Evolutionary conservation across 2,329 filamentous ascomycete species (phyloP).

Genomic region (Magnaporthiopsis rhizophila): DNA sequence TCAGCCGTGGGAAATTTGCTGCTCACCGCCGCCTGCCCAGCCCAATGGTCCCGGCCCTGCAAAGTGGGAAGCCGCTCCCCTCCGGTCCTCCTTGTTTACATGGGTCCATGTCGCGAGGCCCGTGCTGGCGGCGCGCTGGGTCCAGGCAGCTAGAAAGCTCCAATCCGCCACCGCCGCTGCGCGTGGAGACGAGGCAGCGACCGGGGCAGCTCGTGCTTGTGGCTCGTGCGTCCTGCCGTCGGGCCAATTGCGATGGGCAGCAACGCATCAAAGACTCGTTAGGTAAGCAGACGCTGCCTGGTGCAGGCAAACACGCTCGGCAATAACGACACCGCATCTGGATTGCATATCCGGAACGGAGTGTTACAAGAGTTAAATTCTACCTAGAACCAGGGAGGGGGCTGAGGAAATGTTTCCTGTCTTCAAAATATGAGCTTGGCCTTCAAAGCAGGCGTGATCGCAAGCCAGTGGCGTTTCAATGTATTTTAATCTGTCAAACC

Average conservation of each 20-base stretch:
- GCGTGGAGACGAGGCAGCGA: not conserved
- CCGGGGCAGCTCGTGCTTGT: not conserved
- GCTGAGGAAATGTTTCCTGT: too few relatives aligned
- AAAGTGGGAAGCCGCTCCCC: not conserved
- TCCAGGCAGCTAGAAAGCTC: not conserved
- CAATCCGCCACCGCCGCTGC: slow-evolving; percentile 1
- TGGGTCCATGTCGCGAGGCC: slow-evolving; percentile 3
- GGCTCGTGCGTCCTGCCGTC: not conserved
- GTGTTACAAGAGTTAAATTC: too few relatives aligned
- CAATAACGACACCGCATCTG: too few relatives aligned
- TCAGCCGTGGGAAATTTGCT: slow-evolving; percentile 4
- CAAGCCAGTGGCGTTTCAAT: too few relatives aligned
- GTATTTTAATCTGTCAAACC: too few relatives aligned
- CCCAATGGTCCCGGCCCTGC: not conserved
- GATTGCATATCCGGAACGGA: too few relatives aligned
- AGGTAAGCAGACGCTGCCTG: not conserved
- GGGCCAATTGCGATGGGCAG: not conserved
- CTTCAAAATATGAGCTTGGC: too few relatives aligned
- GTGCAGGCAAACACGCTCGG: too few relatives aligned
- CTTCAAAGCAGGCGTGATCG: too few relatives aligned
- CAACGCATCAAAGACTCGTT: not conserved
- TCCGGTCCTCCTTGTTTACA: slow-evolving; percentile 5
- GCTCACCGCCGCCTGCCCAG: slow-evolving; percentile 4
- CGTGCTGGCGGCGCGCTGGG: slow-evolving; percentile 2
- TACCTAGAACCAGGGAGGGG: too few relatives aligned